Evolutionary conservation across 805 yeast genomes (phyloP).

Genomic region (Saturnispora quitensis): DNA sequence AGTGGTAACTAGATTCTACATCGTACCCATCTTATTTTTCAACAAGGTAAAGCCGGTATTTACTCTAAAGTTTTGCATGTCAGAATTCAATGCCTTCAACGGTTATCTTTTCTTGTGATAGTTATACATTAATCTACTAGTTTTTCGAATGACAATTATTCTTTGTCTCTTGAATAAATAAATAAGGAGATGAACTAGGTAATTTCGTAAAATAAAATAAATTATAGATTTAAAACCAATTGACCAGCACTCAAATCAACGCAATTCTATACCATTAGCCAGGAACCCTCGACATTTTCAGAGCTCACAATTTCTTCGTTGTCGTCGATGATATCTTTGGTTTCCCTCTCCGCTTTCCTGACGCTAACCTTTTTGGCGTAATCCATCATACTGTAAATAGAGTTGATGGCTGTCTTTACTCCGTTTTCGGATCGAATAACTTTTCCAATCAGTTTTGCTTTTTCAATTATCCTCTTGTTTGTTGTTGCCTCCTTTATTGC

Average conservation of each 20-base stretch:
- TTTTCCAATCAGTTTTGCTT: constrained; percentile 55
- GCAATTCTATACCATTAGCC: constrained; percentile 19
- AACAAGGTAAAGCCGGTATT: constrained; percentile 10
- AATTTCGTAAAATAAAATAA: background rate
- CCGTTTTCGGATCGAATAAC: constrained; percentile 71
- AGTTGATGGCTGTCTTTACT: constrained; percentile 62
- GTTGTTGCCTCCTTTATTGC: constrained; percentile 65
- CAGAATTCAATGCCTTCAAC: constrained; percentile 6
- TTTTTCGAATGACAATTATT: background rate
- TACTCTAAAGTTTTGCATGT: constrained; percentile 1
- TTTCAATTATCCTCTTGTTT: constrained; percentile 55
- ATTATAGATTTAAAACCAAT: background rate
- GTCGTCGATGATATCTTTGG: constrained; percentile 12
- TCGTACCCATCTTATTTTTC: constrained; percentile 8
- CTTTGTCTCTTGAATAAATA: background rate
- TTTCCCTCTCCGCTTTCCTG: constrained; percentile 31
- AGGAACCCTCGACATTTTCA: constrained; percentile 24
- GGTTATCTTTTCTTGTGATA: constrained; percentile 3
- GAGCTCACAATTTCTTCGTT: constrained; percentile 13
- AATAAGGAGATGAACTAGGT: background rate
- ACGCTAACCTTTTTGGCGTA: constrained; percentile 57
- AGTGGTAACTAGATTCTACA: constrained; percentile 49
- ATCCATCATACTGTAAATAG: constrained; percentile 71
- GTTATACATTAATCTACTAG: background rate
- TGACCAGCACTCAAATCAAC: background rate